Evolutionary conservation across 345 rosid genomes (phyloP), one percentile per base, ranked within the genome.

Genomic region (Arabis hirsuta): DNA sequence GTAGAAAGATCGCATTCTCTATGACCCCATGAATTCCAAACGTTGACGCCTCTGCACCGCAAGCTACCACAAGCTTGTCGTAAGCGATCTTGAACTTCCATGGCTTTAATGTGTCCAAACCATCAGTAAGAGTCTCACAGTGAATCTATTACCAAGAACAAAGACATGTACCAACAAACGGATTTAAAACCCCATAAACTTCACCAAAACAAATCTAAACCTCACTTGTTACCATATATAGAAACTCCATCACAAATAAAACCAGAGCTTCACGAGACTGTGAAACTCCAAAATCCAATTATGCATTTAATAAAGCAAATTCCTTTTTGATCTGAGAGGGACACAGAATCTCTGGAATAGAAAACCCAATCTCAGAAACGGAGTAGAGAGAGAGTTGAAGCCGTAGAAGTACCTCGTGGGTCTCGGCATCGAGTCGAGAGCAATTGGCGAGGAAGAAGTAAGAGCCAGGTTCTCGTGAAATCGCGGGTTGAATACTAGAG

Each of bases 31-130:
- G 78, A 60, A 95, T 95, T 51, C 97, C 99, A 68, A 95, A 95
- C 3, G 99, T 91, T 0, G 84, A 84, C 11, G 96, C 93, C 71
- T 94, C 86, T 5, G 97, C 95, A 72, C 97, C 97, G 52, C 83
- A 74, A 0, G 97, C 97, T 69, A 91, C 67, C n/a, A 89, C 86
- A 76, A 91, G 72, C 81, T 91, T 95, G 69, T 95, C 99, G 79
- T 89, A 91, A 29, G 95, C 79, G 4, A 94, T 66, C 48, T 81
- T 83, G 48, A 91, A 95, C 78, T 84, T 89, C 97, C 93, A 82
- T 2, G 96, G 93, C 32, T 82, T 80, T 73, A 85, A 55, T 9
- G 84, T 74, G 64, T 58, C 44, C 43, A 22, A 55, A 22, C 85
- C 93, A 72, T 84, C 96, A n/a, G 90, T 85, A 31, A 86, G 76